Evolutionary conservation across 148 eudicot genomes (phyloP).

Genomic region (Beta vulgaris): DNA sequence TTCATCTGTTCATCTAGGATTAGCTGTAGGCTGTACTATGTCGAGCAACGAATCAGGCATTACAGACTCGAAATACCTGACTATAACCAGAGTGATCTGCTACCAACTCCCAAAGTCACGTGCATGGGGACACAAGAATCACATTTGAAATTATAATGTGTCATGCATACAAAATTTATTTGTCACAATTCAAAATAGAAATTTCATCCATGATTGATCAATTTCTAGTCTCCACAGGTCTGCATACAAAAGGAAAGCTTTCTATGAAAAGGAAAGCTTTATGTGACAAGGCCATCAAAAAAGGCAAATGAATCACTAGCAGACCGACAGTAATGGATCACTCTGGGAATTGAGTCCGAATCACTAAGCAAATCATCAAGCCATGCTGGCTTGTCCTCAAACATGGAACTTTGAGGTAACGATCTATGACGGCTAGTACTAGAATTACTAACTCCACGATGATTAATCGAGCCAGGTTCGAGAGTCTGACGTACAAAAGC

Average conservation of each 20-base stretch:
- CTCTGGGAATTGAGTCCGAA: constrained; percentile 33
- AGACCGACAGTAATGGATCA: constrained; percentile 37
- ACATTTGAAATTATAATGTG: too few species aligned
- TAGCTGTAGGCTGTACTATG: not conserved
- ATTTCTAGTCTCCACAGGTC: too few species aligned
- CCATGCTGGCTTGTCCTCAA: constrained; percentile 64
- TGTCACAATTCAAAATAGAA: too few species aligned
- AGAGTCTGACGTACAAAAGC: constrained; percentile 3
- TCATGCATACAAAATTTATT: too few species aligned
- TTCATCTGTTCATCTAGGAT: not conserved
- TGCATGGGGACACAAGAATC: too few species aligned
- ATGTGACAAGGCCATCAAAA: constrained; percentile 38
- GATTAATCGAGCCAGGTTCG: constrained; percentile 22
- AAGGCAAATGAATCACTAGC: constrained; percentile 54
- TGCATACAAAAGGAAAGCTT: too few species aligned
- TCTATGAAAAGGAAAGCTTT: too few species aligned
- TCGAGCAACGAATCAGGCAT: not conserved
- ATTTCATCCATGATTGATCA: too few species aligned
- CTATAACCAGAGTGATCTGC: not conserved
- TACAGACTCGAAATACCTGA: not conserved
- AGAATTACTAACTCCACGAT: constrained; percentile 19
- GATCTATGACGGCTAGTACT: constrained; percentile 43
- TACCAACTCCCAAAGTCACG: too few species aligned
- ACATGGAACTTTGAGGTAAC: constrained; percentile 43
- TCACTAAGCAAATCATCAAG: constrained; percentile 60